phyloP scores from a whole-genome alignment of 495 filamentous ascomycete species.

The Daldinia bambusicola region DNA sequence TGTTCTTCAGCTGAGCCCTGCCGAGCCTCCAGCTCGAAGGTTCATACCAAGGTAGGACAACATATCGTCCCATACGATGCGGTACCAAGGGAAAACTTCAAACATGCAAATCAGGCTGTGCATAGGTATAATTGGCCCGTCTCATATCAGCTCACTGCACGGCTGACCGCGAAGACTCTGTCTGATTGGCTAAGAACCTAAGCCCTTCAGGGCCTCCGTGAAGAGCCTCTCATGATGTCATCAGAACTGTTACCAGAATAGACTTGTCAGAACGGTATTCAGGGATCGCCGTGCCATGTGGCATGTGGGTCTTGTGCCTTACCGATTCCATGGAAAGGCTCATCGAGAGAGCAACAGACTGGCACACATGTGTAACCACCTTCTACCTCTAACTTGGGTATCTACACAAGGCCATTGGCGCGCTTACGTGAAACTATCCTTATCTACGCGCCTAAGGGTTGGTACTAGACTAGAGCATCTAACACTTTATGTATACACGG shows the following conservation, averaged over 20 bases:
- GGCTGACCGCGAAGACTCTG: not conserved
- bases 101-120: not conserved
- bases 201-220: not conserved
- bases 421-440: not conserved
- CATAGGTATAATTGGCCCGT: not conserved
- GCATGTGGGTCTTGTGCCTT: not conserved
- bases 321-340: not conserved
- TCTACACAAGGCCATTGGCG: not conserved
- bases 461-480: too few relatives aligned
- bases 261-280: not conserved
- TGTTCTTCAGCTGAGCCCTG: not conserved
- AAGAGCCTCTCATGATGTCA: not conserved
- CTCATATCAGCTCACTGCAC: conserved; percentile 3
- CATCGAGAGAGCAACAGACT: not conserved
- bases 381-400: too few relatives aligned
- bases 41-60: not conserved
- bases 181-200: not conserved
- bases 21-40: not conserved
- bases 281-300: not conserved
- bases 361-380: not conserved
- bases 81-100: not conserved
- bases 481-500: too few relatives aligned
- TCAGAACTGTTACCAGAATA: not conserved
- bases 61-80: not conserved
- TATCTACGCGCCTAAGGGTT: too few relatives aligned